Evolutionary conservation across 2,329 filamentous ascomycete species (phyloP).

Genomic region (Ophiocordyceps robertsii): DNA sequence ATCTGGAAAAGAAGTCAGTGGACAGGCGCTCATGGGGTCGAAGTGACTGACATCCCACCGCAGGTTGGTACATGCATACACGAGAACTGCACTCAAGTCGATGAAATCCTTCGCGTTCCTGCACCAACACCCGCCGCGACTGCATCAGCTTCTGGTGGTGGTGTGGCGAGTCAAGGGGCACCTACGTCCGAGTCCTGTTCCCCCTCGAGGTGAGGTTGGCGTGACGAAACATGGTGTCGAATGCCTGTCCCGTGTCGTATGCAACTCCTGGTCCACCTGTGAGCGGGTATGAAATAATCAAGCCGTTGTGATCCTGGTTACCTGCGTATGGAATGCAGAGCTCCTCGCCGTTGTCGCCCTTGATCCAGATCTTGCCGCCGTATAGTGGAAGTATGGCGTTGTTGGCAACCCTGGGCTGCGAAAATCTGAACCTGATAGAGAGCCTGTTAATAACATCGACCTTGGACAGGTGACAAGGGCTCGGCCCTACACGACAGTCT

Average conservation of each 20-base stretch:
- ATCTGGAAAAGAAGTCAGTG: conserved; percentile 13
- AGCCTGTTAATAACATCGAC: neutral
- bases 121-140: conserved; percentile 19
- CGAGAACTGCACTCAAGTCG: conserved; percentile 14
- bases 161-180: neutral
- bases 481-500: conserved; percentile 12
- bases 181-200: conserved; percentile 1
- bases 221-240: conserved; percentile 20
- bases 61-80: conserved; percentile 19
- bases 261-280: conserved; percentile 15
- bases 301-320: conserved; percentile 3
- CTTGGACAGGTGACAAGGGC: neutral
- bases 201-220: neutral
- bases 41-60: conserved; percentile 20
- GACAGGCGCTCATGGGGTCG: neutral
- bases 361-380: conserved; percentile 28
- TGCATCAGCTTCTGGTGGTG: conserved; percentile 2
- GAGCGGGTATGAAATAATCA: neutral
- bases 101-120: conserved; percentile 15
- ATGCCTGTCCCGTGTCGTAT: conserved; percentile 24
- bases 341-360: conserved; percentile 24
- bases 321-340: conserved; percentile 29
- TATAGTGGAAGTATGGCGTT: conserved; percentile 27
- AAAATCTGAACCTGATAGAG: conserved; percentile 14
- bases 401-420: conserved; percentile 12